Evolutionary conservation across 805 yeast genomes (phyloP), one percentile per base, ranked within the genome.

Genomic region (Schwanniomyces pseudopolymorphus): DNA sequence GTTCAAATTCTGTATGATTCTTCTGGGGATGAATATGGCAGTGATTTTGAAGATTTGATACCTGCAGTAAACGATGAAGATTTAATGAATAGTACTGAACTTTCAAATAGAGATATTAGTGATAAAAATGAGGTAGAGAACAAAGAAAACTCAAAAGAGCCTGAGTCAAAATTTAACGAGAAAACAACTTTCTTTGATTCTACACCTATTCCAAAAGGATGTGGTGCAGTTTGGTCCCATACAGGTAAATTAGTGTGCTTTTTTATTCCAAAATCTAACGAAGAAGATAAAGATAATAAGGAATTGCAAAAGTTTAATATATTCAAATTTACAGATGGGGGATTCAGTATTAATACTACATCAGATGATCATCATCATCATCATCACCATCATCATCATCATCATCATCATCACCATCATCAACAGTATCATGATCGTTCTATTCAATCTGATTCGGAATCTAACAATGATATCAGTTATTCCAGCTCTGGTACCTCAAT

Each of bases 121-220:
- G 3, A 27, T 9, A 33, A 38, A 11, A 14, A n/a, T 33, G 21
- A 36, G 27, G 11, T 3, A 6, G 25, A 36, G 5, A 20, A 9
- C 13, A 36, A 36, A 20, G 39, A 36, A 36, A 21, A n/a, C 4
- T 31, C 35, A 8, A 31, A 31, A 14, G 35, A 16, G 20, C 35
- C 35, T 3, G 35, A 31, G 6, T 20, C 16, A 11, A 36, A 36
- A 11, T 36, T 20, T 13, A 26, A 25, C n/a, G 31, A 19, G 13
- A 24, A 25, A 26, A 33, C 33, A 21, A 39, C 71, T 1, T 57
- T 73, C 3, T 78, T 83, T 57, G 96, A 89, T 59, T 84, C 89
- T 35, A 88, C 96, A 0, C 97, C 97, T 0, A 77, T 91, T 11
- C 97, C 97, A 0, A 90, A 88, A 59, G 94, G 90, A 8, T 91